A percentile compares a stretch with the other conserved stretches of the same genome.
Evolutionary conservation across 139 green algal species (phyloP).

Genomic region (Astrephomene gubernaculifera): DNA sequence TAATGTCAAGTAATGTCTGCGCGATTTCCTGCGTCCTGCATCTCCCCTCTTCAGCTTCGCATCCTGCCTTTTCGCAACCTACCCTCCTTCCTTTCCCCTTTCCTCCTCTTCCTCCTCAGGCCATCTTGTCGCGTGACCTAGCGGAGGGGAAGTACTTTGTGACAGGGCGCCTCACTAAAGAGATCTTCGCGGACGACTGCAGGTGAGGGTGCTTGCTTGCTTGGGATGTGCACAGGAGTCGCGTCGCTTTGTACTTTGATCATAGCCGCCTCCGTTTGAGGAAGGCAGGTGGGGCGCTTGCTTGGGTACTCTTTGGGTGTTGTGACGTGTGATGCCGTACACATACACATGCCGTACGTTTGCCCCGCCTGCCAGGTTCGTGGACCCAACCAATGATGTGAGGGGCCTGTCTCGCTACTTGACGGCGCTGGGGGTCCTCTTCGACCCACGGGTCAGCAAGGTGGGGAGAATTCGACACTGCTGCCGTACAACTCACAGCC

Average conservation of each 20-base stretch:
- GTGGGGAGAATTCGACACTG: too few species aligned
- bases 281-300: too few species aligned
- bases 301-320: too few species aligned
- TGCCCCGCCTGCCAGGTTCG: constrained; percentile 64
- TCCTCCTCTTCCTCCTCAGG: constrained; percentile 23
- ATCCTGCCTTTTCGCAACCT: neutral
- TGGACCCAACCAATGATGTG: constrained; percentile 88
- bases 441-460: constrained; percentile 73
- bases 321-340: too few species aligned
- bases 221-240: too few species aligned
- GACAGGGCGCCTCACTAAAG: constrained; percentile 76
- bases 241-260: too few species aligned
- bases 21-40: neutral
- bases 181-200: constrained; percentile 82
- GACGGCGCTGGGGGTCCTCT: constrained; percentile 79
- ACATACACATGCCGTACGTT: too few species aligned
- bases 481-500: too few species aligned
- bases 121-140: constrained; percentile 77
- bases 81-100: neutral
- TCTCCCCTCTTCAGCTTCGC: too few species aligned
- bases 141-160: constrained; percentile 86
- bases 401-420: constrained; percentile 59
- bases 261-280: too few species aligned
- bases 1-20: too few species aligned
- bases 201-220: too few species aligned